Evolutionary conservation across 1,139 yeast genomes (phyloP).

Genomic region (Kodamaea plutei): DNA sequence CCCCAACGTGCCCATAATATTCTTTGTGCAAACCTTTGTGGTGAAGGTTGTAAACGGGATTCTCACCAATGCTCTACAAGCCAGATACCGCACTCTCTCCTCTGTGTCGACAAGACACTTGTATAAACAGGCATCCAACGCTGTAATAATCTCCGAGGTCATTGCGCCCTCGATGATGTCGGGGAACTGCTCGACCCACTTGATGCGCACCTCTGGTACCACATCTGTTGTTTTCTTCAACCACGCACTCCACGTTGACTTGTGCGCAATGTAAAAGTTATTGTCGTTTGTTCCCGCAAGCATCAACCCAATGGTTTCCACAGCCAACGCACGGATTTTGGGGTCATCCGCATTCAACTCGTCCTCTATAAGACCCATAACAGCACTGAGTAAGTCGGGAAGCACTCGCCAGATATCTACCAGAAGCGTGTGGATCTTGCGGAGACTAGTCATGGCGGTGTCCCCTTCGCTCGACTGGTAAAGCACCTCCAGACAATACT

Average conservation of each 20-base stretch:
- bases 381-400: slow-evolving; percentile 71
- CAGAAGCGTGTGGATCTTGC: slow-evolving; percentile 59
- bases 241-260: slow-evolving; percentile 69
- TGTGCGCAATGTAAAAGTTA: slow-evolving; percentile 58
- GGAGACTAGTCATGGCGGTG: slow-evolving; percentile 34
- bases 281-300: slow-evolving; percentile 35
- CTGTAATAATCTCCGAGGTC: slow-evolving; percentile 44
- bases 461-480: slow-evolving; percentile 29
- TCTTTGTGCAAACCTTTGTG: slow-evolving; percentile 39
- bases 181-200: slow-evolving; percentile 63
- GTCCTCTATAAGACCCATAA: slow-evolving; percentile 77
- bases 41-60: slow-evolving; percentile 41
- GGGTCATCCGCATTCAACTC: slow-evolving; percentile 73
- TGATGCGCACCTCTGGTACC: slow-evolving; percentile 56
- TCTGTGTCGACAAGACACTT: slow-evolving; percentile 74
- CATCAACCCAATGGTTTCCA: slow-evolving; percentile 69
- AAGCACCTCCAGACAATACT: slow-evolving; percentile 73
- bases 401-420: slow-evolving; percentile 72
- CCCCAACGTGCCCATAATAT: slow-evolving; percentile 51
- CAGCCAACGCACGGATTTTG: slow-evolving; percentile 60
- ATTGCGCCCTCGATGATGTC: slow-evolving; percentile 32
- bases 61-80: slow-evolving; percentile 47
- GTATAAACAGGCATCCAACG: slow-evolving; percentile 55
- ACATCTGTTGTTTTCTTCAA: slow-evolving; percentile 66
- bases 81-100: slow-evolving; percentile 63